phyloP scores from a whole-genome alignment of 345 rosid species.

The Pelargonium nanum region DNA sequence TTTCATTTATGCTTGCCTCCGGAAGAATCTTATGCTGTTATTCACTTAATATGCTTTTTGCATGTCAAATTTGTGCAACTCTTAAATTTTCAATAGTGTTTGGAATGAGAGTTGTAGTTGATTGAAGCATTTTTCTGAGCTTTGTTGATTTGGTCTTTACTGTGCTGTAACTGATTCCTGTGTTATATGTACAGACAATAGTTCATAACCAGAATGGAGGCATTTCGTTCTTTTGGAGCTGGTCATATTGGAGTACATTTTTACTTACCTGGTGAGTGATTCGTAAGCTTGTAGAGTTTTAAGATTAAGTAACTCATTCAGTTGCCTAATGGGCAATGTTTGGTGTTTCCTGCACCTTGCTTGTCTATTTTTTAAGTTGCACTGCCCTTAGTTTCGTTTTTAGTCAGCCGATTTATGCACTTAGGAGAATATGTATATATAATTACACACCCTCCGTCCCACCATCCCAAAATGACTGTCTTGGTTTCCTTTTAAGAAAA shows the following conservation, averaged over 20 bases:
- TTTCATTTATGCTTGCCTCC: neutral
- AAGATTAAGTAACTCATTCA: neutral
- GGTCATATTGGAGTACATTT: slow-evolving; percentile 94
- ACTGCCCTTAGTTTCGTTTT: neutral
- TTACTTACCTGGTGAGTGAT: slow-evolving; percentile 28
- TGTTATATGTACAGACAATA: slow-evolving; percentile 31
- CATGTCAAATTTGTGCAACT: neutral
- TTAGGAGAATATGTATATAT: neutral
- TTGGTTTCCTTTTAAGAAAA: neutral
- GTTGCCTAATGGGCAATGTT: neutral
- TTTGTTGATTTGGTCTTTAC: neutral
- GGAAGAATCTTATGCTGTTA: neutral
- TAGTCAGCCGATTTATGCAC: neutral
- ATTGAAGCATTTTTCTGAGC: neutral
- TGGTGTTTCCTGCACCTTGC: neutral
- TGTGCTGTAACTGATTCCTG: neutral
- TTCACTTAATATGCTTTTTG: neutral
- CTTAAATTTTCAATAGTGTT: neutral
- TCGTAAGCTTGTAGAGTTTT: neutral
- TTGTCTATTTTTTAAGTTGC: neutral
- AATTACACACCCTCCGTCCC: too few species aligned
- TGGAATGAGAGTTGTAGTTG: neutral
- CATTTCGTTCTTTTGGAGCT: slow-evolving; percentile 89
- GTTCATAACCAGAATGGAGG: slow-evolving; percentile 41
- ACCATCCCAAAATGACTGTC: too few species aligned